Base-by-base conservation (phyloP, 768 basidiomycete species). In the Termitomyces sp. region DNA sequence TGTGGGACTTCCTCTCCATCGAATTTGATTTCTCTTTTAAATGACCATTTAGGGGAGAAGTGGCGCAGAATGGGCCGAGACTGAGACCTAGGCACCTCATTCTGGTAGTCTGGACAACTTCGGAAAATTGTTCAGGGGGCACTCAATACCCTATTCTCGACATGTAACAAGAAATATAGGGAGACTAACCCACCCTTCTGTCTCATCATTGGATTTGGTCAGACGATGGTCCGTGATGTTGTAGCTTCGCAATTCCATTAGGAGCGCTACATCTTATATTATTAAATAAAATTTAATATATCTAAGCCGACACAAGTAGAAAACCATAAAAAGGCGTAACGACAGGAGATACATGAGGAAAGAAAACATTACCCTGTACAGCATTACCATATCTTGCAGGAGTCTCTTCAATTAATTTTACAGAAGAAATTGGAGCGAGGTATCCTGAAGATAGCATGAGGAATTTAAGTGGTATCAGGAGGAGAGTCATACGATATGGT, bases 401-500 rank as follows among this genome's bases (percentile, higher is more conserved):
- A 28, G 45, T 32, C 55, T 11, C 4, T 18, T 32, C 18, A 22
- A 38, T 54, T 22, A 7, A 13, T 8, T n/a, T 68, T 39, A 70
- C 16, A 70, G 4, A 3, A 69, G 53, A 59, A 79, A 78, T 39
- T 65, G 66, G 18, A 75, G 73, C 28, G 62, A 70, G 3, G 74
- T 77, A 61, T 79, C 72, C 78, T 79, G 55, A 5, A 65, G 57
- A 63, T 28, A 38, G 40, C 36, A 53, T 59, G 39, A 61, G 61
- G 13, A 32, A 55, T 36, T 49, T 28, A 38, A 22, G 38, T 4
- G 40, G 6, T 33, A 7, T 32, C 15, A 20, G 3, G 6, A 33
- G 22, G 42, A 18, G 20, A 46, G 5, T 71, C 79, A 50, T 65
- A 82, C 89, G 56, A 91, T 86, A 15, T 75, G 82, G 67, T 91